A percentile compares a stretch with the other conserved stretches of the same genome.
Conservation (phyloP, 2,329 filamentous ascomycete genomes). For the Helminthosporium solani region DNA sequence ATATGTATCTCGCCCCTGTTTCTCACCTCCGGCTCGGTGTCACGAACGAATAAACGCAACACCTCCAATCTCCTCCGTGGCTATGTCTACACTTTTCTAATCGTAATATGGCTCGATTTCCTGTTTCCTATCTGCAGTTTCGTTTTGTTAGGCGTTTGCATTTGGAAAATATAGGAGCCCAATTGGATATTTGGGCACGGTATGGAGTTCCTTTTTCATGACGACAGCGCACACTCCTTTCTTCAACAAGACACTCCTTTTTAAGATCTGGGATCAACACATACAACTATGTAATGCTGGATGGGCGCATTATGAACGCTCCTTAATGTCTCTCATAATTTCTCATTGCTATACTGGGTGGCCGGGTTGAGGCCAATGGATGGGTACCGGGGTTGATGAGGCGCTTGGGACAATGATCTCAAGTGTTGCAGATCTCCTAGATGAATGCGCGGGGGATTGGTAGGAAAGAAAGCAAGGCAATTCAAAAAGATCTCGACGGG, state of each 20-base stretch:
- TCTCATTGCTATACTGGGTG: not conserved
- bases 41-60: slow-evolving; percentile 2
- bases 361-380: not conserved
- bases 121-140: not conserved
- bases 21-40: no score
- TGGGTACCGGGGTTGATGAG: not conserved
- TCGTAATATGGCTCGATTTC: slow-evolving; percentile 2
- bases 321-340: slow-evolving; percentile 4
- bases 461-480: not conserved
- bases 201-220: not conserved
- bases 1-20: not conserved
- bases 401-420: not conserved
- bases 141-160: not conserved
- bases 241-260: slow-evolving; percentile 3
- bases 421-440: not conserved
- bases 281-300: slow-evolving; percentile 5
- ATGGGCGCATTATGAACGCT: slow-evolving; percentile 2
- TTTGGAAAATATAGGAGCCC: slow-evolving; percentile 1
- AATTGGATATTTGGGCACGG: not conserved
- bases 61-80: not conserved
- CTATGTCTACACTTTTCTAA: slow-evolving; percentile 1
- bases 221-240: slow-evolving; percentile 5
- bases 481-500: not conserved
- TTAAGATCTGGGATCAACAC: slow-evolving; percentile 3
- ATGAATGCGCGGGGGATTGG: not conserved